phyloP scores from a whole-genome alignment of 2,329 filamentous ascomycete species.

The Beauveria sp. region DNA sequence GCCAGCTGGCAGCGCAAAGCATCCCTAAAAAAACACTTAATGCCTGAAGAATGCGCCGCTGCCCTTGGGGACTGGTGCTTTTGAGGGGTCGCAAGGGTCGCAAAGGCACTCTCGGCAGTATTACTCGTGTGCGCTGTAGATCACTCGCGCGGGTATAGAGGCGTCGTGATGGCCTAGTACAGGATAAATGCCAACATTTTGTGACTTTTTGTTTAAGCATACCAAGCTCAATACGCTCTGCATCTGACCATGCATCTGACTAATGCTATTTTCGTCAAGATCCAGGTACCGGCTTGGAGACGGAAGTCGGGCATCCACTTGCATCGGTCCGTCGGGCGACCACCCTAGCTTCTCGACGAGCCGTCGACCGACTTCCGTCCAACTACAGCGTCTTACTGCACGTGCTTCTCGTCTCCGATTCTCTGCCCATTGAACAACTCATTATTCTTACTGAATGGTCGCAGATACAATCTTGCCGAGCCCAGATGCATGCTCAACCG shows the following conservation, averaged over 20 bases:
- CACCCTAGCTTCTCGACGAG: conserved; percentile 6
- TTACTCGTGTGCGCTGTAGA: no score
- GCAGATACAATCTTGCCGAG: background rate
- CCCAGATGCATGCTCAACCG: no score
- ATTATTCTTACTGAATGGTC: no score
- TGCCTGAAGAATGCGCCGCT: background rate
- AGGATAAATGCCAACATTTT: background rate
- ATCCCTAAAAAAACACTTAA: no score
- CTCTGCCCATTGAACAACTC: no score
- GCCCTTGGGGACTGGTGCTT: background rate
- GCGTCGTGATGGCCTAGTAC: background rate
- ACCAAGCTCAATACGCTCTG: background rate
- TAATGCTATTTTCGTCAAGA: background rate
- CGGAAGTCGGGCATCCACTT: conserved; percentile 11
- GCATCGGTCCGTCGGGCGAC: conserved; percentile 10
- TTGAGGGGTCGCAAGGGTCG: background rate
- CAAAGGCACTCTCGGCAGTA: background rate
- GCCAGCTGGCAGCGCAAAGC: background rate
- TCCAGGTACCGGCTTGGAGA: conserved; percentile 1
- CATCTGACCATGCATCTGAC: background rate
- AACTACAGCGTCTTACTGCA: background rate
- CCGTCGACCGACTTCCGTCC: conserved; percentile 12
- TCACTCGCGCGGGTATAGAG: background rate
- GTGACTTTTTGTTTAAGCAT: background rate
- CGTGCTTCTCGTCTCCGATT: background rate